Evolutionary conservation across 306 rosid species (phyloP), one percentile per base, ranked within the genome.

Genomic region (Cicer cuneatum): DNA sequence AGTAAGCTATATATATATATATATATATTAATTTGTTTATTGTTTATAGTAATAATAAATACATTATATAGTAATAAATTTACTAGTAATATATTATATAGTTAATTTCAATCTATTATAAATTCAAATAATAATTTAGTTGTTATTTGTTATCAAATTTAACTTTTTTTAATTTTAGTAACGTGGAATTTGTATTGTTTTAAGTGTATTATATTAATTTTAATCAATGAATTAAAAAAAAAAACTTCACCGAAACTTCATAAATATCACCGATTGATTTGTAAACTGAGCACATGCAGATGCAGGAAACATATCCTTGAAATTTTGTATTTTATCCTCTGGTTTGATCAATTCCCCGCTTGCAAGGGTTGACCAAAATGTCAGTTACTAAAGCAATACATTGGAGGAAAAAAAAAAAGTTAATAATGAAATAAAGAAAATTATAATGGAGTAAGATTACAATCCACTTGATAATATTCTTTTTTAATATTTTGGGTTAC

Each of bases 281-380:
- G 24, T 75, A 42, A 81, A 64, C n/a, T 48, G 37, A 37, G 35
- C 71, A 33, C 33, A 51, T 43, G 37, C 73, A 7, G 10, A 21
- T 8, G 63, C 41, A 12, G 1, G 40, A 45, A 61, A 7, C 53
- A 42, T 29, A 52, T 15, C 16, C 73, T 46, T 52, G 48, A 75
- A 54, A 21, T 41, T 19, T 68, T 13, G 1, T 62, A 41, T 46
- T 60, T 35, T 62, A 18, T 19, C n/a, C 42, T 42, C 35, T 2
- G 65, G 57, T 73, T 64, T 74, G 73, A 69, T 67, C 78, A 53
- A 77, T 57, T 63, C 74, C 61, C 80, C 62, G 13, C 40, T 69
- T 45, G 13, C 35, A 62, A 52, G 80, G 76, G 89, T 84, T 84
- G 86, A 86, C 89, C 62, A 68, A 79, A 61, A 40, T 71, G 62